Base-by-base conservation (phyloP, 2,329 filamentous ascomycete species). In the Penicillium brevicompactum region DNA sequence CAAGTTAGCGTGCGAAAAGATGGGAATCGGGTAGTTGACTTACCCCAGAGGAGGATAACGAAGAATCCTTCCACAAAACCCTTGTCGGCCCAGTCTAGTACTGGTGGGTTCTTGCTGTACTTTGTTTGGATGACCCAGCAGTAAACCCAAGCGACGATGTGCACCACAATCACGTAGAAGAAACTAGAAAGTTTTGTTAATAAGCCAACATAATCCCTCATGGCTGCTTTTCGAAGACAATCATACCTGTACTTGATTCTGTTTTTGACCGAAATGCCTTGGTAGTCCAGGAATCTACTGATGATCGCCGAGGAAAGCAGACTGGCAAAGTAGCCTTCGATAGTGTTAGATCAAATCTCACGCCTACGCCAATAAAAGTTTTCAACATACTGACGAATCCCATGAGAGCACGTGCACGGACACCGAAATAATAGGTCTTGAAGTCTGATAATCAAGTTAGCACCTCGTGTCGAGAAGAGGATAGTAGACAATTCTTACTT, bases 91-190 rank as follows among this genome's bases (percentile, higher is more conserved):
- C 77, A 80, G 50, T 80, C 77, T 37, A 73, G 67, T 0, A 67
- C 65, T 0, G 75, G 76, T 2, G 72, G 74, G 55, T 67, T 74
- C 1, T 70, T 66, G 0, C 77, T 80, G 66, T 79, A 81, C 51
- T 80, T 78, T 58, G 81, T 78, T 62, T 83, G 79, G 5, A 83
- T 69, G 5, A 83, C 76, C 81, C 80, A 82, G 10, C 69, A 80
- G 56, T 83, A 83, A 2, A 77, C 68, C 80, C 81, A 84, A 1
- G 80, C 75, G 18, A 78, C 59, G 18, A 82, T 50, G 57, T 83
- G 80, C 54, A 74, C 57, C 10, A 71, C 58, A 4, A 80, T 66
- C 5, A 80, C 74, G 41, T 79, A 81, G 63, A 73, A 81, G 59
- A 78, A 82, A 10, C 65, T 68, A n/a, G 1, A 11, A 6, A 13